Evolutionary conservation across 2,329 filamentous ascomycete genomes (phyloP), one percentile per base, ranked within the genome.

Genomic region (Xylaria polymorpha): DNA sequence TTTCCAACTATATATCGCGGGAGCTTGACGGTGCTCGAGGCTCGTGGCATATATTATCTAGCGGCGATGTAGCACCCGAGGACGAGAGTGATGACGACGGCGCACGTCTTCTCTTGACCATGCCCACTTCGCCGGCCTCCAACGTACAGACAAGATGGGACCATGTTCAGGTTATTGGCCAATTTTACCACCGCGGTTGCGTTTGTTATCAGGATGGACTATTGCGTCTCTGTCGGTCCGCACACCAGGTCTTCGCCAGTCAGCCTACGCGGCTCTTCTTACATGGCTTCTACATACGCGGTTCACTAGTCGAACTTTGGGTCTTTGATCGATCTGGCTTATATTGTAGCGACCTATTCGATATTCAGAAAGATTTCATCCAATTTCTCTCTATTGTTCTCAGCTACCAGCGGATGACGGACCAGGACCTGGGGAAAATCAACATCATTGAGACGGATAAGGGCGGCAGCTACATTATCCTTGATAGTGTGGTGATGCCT

Each of bases 251-350:
- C 32, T 81, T 81, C 50, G 62, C 64, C 29, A 74, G 63, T 63
- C 77, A 81, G 67, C 76, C 77, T 20, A 77, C 75, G 12, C 77
- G 78, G n/a, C 73, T 77, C 56, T 81, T 81, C 69, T 67, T 82
- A 48, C 78, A 80, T 69, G 80, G 77, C 64, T 80, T 81, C 61
- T 77, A 77, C 66, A 75, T 81, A 56, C 74, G 76, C 50, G 76
- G 75, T 22, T 75, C 76, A 32, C 51, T 74, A 15, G 69, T 80
- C 3, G 79, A 81, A 66, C 65, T 79, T 48, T 81, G 77, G 78
- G 73, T 79, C 48, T 81, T 82, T 73, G 80, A 81, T 73, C 74
- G 80, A 67, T 80, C 79, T 61, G 79, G 80, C 37, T 58, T 77
- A 56, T 81, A 80, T 66, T 76, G 74, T 43, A 76, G 76, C 67